Conservation (phyloP, 176 grass and related monocot genomes). For the Pontederia paniculata region DNA sequence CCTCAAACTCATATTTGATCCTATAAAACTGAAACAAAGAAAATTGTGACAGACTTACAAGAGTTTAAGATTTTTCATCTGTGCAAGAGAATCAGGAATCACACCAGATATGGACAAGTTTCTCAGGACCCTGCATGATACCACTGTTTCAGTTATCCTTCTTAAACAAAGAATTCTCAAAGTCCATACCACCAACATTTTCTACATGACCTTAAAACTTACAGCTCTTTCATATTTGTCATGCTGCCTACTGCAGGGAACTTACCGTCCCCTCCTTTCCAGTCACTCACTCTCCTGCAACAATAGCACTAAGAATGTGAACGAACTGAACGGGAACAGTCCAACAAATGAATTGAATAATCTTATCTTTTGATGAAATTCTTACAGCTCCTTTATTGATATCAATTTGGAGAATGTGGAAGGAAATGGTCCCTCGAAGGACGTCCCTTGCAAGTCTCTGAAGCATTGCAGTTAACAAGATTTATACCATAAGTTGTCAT, state of each 20-base stretch:
- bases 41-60: background rate
- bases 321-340: background rate
- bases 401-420: background rate
- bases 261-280: background rate
- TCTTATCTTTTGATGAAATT: background rate
- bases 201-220: background rate
- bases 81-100: slow-evolving; percentile 9
- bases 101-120: slow-evolving; percentile 2
- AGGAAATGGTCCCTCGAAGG: slow-evolving; percentile 15
- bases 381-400: background rate
- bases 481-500: no score
- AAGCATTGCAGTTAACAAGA: no score
- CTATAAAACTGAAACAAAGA: no score
- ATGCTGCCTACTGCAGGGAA: slow-evolving; percentile 8
- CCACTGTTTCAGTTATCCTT: background rate
- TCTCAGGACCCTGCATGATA: slow-evolving; percentile 6
- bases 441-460: slow-evolving; percentile 14
- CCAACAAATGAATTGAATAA: background rate
- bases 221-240: slow-evolving; percentile 1
- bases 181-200: no score
- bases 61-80: background rate
- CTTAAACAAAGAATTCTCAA: background rate
- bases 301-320: background rate
- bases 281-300: slow-evolving; percentile 8
- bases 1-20: no score